These are phyloP conservation scores for Vachellia collinsii DNA, from an alignment of 306 rosid genomes.

Conservation along the genomic window DNA sequence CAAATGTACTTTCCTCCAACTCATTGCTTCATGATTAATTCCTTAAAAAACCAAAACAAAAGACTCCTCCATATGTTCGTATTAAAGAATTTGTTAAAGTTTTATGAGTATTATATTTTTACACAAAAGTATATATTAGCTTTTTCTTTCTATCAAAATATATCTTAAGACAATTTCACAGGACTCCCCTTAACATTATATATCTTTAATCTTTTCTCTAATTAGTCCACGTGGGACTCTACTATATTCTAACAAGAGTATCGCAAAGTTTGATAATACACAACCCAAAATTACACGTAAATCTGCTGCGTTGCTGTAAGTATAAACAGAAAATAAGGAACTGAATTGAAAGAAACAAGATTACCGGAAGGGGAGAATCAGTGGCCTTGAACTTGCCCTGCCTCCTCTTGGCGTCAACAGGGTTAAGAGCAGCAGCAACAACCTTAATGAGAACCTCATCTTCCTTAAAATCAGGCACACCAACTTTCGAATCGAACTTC, in stretches of 20 bases:
- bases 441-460: conserved; percentile 83
- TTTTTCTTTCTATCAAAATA: no score
- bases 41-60: no score
- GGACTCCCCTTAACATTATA: no score
- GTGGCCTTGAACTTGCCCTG: conserved; percentile 87
- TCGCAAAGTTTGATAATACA: not conserved
- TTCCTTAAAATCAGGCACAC: conserved; percentile 75
- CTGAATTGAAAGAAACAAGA: not conserved
- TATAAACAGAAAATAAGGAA: not conserved
- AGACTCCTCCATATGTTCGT: not conserved
- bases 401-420: conserved; percentile 84
- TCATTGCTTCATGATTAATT: not conserved
- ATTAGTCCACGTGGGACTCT: no score
- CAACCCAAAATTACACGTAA: not conserved
- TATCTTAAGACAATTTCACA: no score
- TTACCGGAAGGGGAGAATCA: conserved; percentile 94
- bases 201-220: no score
- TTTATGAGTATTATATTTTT: not conserved
- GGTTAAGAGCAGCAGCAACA: conserved; percentile 88
- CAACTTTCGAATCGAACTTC: conserved; percentile 62
- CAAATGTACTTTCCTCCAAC: not conserved
- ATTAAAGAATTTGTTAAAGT: not conserved
- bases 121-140: no score
- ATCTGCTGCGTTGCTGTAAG: not conserved
- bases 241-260: no score